Conservation (phyloP, 768 basidiomycete genomes). For the Boletus edulis region DNA sequence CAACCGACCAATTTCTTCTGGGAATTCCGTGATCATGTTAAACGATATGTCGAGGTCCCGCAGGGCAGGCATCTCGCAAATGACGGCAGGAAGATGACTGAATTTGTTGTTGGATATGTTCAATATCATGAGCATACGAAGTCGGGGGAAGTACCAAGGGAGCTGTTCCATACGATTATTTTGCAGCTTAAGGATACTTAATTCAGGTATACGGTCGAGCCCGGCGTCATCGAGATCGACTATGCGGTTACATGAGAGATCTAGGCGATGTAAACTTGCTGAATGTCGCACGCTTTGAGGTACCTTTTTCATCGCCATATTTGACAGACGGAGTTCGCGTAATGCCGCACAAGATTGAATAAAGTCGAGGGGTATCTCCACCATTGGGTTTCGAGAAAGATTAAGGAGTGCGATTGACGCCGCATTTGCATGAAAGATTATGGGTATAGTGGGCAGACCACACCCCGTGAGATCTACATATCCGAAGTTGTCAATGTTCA, state of each 20-base stretch:
- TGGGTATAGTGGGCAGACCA: constrained; percentile 84
- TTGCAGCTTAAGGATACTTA: constrained; percentile 71
- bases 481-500: constrained; percentile 68
- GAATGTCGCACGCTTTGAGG: constrained; percentile 82
- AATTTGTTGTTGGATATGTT: constrained; percentile 98
- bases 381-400: constrained; percentile 91
- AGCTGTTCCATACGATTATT: constrained; percentile 91
- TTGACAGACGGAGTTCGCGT: constrained; percentile 80
- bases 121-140: constrained; percentile 68
- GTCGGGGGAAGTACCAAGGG: constrained; percentile 79
- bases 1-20: constrained; percentile 74
- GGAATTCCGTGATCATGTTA: constrained; percentile 82
- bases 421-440: constrained; percentile 80
- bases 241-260: constrained; percentile 90
- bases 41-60: constrained; percentile 92
- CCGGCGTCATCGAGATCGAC: constrained; percentile 83
- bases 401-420: constrained; percentile 81
- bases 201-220: constrained; percentile 70
- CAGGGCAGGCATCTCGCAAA: constrained; percentile 71
- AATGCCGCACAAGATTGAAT: constrained; percentile 83
- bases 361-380: constrained; percentile 96
- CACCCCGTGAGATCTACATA: constrained; percentile 79
- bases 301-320: constrained; percentile 94
- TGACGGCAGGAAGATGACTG: constrained; percentile 64
- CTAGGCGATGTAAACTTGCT: constrained; percentile 70